A percentile compares a stretch with the other conserved stretches of the same genome.
These are phyloP conservation scores for Linnemannia zychae DNA, from an alignment of 192 early-diverging fungal genomes.

Conservation along the genomic window DNA sequence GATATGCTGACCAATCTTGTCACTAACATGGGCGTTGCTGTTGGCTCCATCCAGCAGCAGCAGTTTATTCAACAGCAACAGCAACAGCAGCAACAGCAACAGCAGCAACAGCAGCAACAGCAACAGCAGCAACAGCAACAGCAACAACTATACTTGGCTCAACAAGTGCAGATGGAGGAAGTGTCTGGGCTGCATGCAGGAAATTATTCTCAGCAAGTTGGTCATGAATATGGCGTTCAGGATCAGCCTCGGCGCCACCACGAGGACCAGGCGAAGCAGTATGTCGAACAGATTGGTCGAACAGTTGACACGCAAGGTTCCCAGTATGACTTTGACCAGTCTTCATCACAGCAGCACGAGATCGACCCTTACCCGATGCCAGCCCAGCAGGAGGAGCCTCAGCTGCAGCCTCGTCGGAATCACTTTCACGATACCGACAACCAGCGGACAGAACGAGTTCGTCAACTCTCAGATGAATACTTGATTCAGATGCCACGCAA, in stretches of 20 bases:
- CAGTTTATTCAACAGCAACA: too few relatives aligned
- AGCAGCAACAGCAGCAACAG: conserved; percentile 19
- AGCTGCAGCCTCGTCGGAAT: conserved; percentile 39
- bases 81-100: conserved; percentile 33
- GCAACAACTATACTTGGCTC: background rate
- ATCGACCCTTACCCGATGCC: conserved; percentile 27
- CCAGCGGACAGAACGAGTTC: conserved; percentile 28
- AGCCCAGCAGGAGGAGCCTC: conserved; percentile 40
- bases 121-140: conserved; percentile 14
- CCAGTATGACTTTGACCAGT: conserved; percentile 7
- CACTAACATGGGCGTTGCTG: too few relatives aligned
- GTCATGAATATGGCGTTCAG: background rate
- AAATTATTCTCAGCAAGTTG: conserved; percentile 4
- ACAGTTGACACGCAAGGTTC: background rate
- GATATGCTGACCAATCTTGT: too few relatives aligned
- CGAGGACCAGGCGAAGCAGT: conserved; percentile 21
- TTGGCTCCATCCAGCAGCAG: too few relatives aligned
- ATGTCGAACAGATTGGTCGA: conserved; percentile 3
- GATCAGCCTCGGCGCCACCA: conserved; percentile 25
- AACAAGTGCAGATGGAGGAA: background rate
- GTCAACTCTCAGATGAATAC: conserved; percentile 48
- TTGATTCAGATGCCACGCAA: conserved; percentile 49
- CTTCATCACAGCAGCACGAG: background rate
- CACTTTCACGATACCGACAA: conserved; percentile 37
- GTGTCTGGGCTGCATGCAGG: background rate